Base-by-base conservation (phyloP, 306 rosid genomes). In the Mimosa bimucronata region DNA sequence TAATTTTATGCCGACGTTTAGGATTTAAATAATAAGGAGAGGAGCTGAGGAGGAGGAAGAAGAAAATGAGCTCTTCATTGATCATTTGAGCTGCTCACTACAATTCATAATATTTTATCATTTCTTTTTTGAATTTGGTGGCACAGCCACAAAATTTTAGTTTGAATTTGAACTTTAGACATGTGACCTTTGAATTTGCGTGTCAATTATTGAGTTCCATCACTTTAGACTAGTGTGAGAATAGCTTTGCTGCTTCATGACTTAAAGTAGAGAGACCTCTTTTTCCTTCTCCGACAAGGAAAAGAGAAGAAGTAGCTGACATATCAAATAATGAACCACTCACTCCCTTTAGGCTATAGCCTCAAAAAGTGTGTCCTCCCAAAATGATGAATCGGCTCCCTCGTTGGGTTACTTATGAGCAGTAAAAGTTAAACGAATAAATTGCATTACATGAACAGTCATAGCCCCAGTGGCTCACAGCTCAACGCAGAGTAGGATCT, bases 241-340 rank as follows among this genome's bases (percentile, higher is more conserved):
- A 84, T 61, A 80, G 65, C 88, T 85, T 92, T 88, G 84, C 91
- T 90, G 91, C 79, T 73, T 75, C 41, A 28, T 82, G 86, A 92
- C 87, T 79, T 89, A 89, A 91, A 88, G 90, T 68, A 45, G 64
- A 45, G 64, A 46, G 76, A 71, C 82, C 81, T 66, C 77, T 83
- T 85, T 82, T 85, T 88, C 21, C 80, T 86, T 86, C 87, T 72
- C 83, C n/a, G 64, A 83, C 69, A 61, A 50, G 73, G 65, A 81
- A 84, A 87, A 69, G 60, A 62, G 71, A 34, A 29, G 77, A 16
- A 73, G 50, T 53, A 83, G 60, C 80, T 81, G 79, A 79, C 72
- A 86, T 81, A 77, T 78, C 82, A 78, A 83, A 86, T 81, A 50
- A 79, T 85, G 77, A 40, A 58, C 30, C 80, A 64, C 78, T 30